Percentiles rank a stretch among this genome's conserved stretches.
These are phyloP conservation scores for Sporothrix curviconia DNA, from an alignment of 2,329 filamentous ascomycete species.

Conservation along the genomic window DNA sequence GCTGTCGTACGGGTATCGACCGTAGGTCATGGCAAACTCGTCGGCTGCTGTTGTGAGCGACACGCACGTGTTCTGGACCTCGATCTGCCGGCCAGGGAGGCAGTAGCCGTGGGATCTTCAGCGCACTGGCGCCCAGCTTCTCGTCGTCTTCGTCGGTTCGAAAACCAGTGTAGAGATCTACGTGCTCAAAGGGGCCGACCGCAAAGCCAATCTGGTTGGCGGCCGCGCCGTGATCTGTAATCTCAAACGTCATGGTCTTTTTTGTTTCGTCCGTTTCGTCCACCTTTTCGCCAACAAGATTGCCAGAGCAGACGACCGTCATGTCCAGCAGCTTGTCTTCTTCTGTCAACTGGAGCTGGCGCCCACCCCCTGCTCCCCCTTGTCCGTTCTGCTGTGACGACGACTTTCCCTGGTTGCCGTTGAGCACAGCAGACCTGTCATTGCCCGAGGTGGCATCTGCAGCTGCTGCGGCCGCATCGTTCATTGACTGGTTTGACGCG, in stretches of 20 bases:
- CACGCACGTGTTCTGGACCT: constrained; percentile 80
- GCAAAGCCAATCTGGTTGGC: constrained; percentile 90
- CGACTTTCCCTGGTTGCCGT: constrained; percentile 21
- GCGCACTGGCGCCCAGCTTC: constrained; percentile 77
- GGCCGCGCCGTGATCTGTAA: constrained; percentile 55
- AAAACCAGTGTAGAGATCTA: constrained; percentile 78
- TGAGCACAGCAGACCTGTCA: constrained; percentile 13
- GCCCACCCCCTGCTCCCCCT: constrained; percentile 20
- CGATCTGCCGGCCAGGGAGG: constrained; percentile 71
- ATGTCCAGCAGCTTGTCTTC: constrained; percentile 87
- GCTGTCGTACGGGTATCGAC: constrained; percentile 82
- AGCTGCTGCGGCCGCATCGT: constrained; percentile 9
- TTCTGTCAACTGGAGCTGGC: constrained; percentile 46
- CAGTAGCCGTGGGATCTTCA: constrained; percentile 90
- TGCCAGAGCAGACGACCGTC: constrained; percentile 84
- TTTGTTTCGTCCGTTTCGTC: constrained; percentile 72
- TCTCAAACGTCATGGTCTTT: constrained; percentile 82
- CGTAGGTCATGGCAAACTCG: constrained; percentile 80
- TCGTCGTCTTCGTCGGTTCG: constrained; percentile 88
- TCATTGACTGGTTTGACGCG: constrained; percentile 32
- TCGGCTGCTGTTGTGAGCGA: constrained; percentile 85
- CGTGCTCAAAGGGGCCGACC: constrained; percentile 88
- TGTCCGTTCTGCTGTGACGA: constrained; percentile 32
- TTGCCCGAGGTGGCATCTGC: constrained; percentile 14
- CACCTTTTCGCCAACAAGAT: constrained; percentile 73